A percentile compares a stretch with the other conserved stretches of the same genome.
Evolutionary conservation across 768 basidiomycete species (phyloP).

Genomic region (Trametes maxima): DNA sequence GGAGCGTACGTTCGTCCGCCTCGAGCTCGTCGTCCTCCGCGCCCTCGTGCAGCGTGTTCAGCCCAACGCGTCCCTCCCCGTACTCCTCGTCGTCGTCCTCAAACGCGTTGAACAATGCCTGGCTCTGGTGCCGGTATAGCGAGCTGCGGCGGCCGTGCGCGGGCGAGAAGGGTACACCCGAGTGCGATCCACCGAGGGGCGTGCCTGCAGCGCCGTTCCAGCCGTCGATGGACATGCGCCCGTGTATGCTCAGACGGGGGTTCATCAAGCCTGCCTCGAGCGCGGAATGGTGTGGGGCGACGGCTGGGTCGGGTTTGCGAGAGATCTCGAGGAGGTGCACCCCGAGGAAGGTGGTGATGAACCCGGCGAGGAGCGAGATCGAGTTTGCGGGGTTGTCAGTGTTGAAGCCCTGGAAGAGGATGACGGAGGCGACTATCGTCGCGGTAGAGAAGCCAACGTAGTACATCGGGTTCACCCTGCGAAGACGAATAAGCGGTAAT

Average conservation of each 20-base stretch:
- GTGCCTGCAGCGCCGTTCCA: constrained; percentile 53
- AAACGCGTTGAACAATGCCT: constrained; percentile 76
- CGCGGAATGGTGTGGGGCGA: constrained; percentile 46
- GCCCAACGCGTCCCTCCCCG: constrained; percentile 43
- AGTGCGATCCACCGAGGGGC: constrained; percentile 33
- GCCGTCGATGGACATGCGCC: constrained; percentile 78
- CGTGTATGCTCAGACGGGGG: constrained; percentile 79
- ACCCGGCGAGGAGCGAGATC: constrained; percentile 85
- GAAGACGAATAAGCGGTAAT: neutral
- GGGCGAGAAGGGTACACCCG: constrained; percentile 29
- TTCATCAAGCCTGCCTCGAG: constrained; percentile 72
- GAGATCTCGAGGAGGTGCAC: constrained; percentile 93
- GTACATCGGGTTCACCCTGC: constrained; percentile 95
- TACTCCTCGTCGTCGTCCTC: constrained; percentile 63
- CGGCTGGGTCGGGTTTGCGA: constrained; percentile 49
- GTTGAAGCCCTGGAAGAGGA: constrained; percentile 97
- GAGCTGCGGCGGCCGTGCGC: constrained; percentile 68
- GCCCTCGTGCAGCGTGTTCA: constrained; percentile 67
- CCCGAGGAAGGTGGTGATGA: constrained; percentile 92
- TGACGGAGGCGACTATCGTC: constrained; percentile 91
- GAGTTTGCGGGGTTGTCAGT: constrained; percentile 82
- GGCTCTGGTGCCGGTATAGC: constrained; percentile 63
- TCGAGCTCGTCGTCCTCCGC: constrained; percentile 54
- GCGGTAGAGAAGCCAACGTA: constrained; percentile 96
- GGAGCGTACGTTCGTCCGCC: constrained; percentile 48